These are phyloP conservation scores for Phytopythium vexans DNA, from an alignment of 352 stramenopile genomes.

Conservation along the genomic window DNA sequence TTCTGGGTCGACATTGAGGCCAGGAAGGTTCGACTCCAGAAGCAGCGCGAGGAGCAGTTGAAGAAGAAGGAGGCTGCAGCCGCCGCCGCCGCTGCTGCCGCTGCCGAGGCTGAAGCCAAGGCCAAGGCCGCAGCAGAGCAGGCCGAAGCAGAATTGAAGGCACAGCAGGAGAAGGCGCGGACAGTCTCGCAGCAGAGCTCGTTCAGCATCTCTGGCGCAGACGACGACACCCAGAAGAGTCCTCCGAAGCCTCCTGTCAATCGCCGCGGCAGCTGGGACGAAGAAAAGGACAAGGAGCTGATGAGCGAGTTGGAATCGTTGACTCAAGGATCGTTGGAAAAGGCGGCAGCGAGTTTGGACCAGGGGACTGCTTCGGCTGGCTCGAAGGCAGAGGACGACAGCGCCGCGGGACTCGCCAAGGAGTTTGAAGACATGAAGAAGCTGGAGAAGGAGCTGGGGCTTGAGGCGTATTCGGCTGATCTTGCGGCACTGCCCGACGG, in stretches of 20 bases:
- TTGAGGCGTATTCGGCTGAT: constrained; percentile 56
- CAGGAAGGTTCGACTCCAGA: constrained; percentile 68
- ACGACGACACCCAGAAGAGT: constrained; percentile 49
- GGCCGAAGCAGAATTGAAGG: constrained; percentile 29
- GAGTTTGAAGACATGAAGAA: constrained; percentile 84
- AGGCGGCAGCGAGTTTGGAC: constrained; percentile 29
- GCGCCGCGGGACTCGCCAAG: constrained; percentile 44
- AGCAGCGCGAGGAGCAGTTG: constrained; percentile 63
- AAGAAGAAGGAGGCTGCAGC: constrained; percentile 65
- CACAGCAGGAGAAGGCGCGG: constrained; percentile 29
- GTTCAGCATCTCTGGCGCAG: constrained; percentile 72
- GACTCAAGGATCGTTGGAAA: constrained; percentile 49
- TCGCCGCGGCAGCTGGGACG: constrained; percentile 78
- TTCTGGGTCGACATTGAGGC: constrained; percentile 87
- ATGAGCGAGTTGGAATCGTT: constrained; percentile 86
- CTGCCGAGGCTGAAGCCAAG: constrained; percentile 29
- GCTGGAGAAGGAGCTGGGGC: constrained; percentile 78
- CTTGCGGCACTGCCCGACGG: constrained; percentile 36
- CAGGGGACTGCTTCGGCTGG: constrained; percentile 40
- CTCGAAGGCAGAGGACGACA: constrained; percentile 19
- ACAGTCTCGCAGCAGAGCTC: constrained; percentile 36
- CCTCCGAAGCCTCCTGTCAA: constrained; percentile 36
- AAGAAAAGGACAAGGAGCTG: constrained; percentile 82
- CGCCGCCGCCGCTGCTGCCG: constrained; percentile 35
- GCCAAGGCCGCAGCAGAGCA: constrained; percentile 26